Percentiles rank a stretch among this genome's conserved stretches.
Evolutionary conservation across 1,139 yeast genomes (phyloP).

Genomic region (Candida labiduridarum): DNA sequence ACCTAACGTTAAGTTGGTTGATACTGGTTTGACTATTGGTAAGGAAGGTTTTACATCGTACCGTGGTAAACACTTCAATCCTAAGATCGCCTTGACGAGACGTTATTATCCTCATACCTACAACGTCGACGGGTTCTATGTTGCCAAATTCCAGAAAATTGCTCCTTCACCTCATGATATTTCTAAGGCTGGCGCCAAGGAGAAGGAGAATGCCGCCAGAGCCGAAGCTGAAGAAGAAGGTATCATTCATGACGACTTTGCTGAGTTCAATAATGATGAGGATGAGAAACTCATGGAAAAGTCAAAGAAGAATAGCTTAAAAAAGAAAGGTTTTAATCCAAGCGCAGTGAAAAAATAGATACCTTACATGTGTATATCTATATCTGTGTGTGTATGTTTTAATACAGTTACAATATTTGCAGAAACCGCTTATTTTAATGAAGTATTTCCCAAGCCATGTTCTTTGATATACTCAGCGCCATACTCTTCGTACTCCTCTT

Average conservation of each 20-base stretch:
- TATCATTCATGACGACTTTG: conserved; percentile 82
- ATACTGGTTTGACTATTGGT: conserved; percentile 92
- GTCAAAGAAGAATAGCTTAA: conserved; percentile 70
- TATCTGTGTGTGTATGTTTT: not conserved
- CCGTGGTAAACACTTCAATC: conserved; percentile 89
- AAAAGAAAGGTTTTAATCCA: conserved; percentile 83
- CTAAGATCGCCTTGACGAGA: conserved; percentile 77
- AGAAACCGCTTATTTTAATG: conserved; percentile 14
- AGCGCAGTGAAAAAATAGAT: conserved; percentile 23
- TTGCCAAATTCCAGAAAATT: conserved; percentile 92
- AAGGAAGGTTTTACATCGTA: conserved; percentile 92
- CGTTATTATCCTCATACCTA: conserved; percentile 98
- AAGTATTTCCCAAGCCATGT: conserved; percentile 75
- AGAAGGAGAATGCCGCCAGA: conserved; percentile 79
- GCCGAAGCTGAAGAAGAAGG: conserved; percentile 81
- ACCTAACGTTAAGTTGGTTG: conserved; percentile 94
- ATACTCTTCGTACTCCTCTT: conserved; percentile 78
- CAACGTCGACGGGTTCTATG: conserved; percentile 97
- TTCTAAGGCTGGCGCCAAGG: conserved; percentile 86
- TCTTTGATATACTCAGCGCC: conserved; percentile 91
- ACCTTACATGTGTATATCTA: not conserved
- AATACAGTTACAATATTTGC: not conserved
- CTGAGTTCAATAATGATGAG: conserved; percentile 74
- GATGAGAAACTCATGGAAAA: conserved; percentile 77
- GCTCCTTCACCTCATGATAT: conserved; percentile 84